Evolutionary conservation across 1,139 yeast genomes (phyloP), one percentile per base, ranked within the genome.

Genomic region (Debaryomycetaceae sp.): DNA sequence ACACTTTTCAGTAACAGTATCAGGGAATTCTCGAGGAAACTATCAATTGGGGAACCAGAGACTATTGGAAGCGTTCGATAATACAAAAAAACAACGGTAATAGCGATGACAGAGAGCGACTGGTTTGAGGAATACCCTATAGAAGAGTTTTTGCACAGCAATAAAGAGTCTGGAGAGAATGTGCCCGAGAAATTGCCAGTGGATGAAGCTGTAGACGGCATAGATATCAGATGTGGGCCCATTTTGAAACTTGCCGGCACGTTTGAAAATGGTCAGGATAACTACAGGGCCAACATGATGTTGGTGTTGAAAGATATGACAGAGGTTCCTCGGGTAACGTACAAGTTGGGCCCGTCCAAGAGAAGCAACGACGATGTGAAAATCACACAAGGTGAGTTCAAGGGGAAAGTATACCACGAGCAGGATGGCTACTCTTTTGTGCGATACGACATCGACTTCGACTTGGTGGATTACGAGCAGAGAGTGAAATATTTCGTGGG

Each of bases 161-260:
- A 44, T 38, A 40, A 42, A 33, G 37, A 38, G 34, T 31, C 41
- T 8, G 61, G 63, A 7, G 56, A 55, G 38, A 52, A 58, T 24
- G 60, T 61, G 4, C 72, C 74, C 6, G 55, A 56, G 8, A 51
- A 54, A 22, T 50, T 57, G 35, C 75, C 75, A 1, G 46, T 40
- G 11, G 58, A 58, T 4, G 61, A 60, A 11, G 61, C 62, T 20
- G 49, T 67, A 31, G 65, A 59, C 6, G 68, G 57, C 4, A 56
- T 79, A n/a, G 72, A 78, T 42, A 71, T 84, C 41, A 69, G 75
- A 49, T 85, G 93, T 60, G 97, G 97, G 1, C 97, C 97, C 0
- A 69, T 84, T 34, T 66, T 90, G 46, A 72, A 93, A 48, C 76
- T 84, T 45, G 68, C 80, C 46, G 90, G 87, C 5, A 78, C 84